Evolutionary conservation across 495 filamentous ascomycete species (phyloP), one percentile per base, ranked within the genome.

Genomic region (Penicillium subrubescens): DNA sequence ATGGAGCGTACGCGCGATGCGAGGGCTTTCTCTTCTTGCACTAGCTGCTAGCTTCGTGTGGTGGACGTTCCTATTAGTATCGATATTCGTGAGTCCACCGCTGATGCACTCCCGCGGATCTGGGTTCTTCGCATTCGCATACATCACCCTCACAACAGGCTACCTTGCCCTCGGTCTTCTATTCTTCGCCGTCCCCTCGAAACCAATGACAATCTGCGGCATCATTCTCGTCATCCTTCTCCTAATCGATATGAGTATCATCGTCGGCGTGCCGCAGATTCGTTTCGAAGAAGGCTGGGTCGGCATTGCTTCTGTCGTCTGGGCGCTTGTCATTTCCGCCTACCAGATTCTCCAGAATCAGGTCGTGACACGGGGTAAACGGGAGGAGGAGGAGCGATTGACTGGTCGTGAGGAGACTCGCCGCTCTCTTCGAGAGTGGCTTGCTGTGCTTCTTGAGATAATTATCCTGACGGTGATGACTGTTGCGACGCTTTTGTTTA

Each of bases 341-440:
- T 93, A 88, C 83, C 87, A 83, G 63, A 78, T 89, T 57, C 58
- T 84, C 8, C 83, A 83, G 57, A 88, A 88, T 71, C 80, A 89
- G n/a, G 82, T 90, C 8, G 95, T 99, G 15, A 83, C 88, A 57
- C 96, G 92, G 88, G 95, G 94, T 27, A 97, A 97, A 75, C 80
- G 79, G 0, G 91, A 97, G 65, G 95, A 99, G 71, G 95, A 99
- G 75, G 89, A 96, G 69, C 86, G 95, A 17, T 81, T 99, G 14
- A 99, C 95, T 1, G 95, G 95, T 31, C 89, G 93, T n/a, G 83
- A 86, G 17, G 94, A 97, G 76, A 93, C 88, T 12, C 88, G 93
- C 23, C 88, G 94, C 14, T 90, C 92, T 0, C 70, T 97, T 31
- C 75, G 82, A 12, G 91, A 97, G 77, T 97, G 95, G 95, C 72